Base-by-base conservation (phyloP, 164 flowering plant genomes). In the Piper betle region DNA sequence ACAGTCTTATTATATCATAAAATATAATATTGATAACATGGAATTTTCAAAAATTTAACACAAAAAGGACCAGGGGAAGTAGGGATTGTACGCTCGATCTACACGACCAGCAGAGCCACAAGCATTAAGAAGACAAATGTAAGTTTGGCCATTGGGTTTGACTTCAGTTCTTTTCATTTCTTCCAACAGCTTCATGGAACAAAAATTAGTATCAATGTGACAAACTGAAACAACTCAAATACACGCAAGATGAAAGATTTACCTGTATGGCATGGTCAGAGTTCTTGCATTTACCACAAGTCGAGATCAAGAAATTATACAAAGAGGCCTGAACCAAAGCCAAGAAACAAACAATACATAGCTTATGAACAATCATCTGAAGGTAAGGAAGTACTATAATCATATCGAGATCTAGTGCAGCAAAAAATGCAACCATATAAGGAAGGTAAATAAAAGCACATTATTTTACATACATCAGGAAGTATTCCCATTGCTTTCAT, bases 111-210 rank as follows among this genome's bases (percentile, higher is more conserved):
- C 62, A 53, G 89, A 79, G 48, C 97, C 97, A 77, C 79, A 88
- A 18, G 97, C 82, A 79, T 85, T 84, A 59, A 93, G 92, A 46
- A 90, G 82, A 75, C 94, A 84, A 39, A 88, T 75, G 71, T 67
- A 93, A 55, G 97, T 90, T 65, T 93, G 95, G 57, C 80, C 94
- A 73, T 79, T 90, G 37, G 96, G 99, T 74, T 88, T 90, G 77
- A 90, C 92, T 58, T 76, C 87, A 69, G 67, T 75, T 62, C 46
- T 73, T 82, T 84, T 93, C 97, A 93, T 93, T 68, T 93, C 99
- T 60, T 90, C 99, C 74, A 87, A 76, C 67, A 85, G 78, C 98
- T 93, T 71, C 77, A 80, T 66, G n/a, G 18, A 2, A 58, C 39
- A n/a, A 58, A 6, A 37, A 17, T 38, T 18, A 57, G 42, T 8